phyloP scores from a whole-genome alignment of 1,284 basidiomycete species.

The Porogramme epimiltina region DNA sequence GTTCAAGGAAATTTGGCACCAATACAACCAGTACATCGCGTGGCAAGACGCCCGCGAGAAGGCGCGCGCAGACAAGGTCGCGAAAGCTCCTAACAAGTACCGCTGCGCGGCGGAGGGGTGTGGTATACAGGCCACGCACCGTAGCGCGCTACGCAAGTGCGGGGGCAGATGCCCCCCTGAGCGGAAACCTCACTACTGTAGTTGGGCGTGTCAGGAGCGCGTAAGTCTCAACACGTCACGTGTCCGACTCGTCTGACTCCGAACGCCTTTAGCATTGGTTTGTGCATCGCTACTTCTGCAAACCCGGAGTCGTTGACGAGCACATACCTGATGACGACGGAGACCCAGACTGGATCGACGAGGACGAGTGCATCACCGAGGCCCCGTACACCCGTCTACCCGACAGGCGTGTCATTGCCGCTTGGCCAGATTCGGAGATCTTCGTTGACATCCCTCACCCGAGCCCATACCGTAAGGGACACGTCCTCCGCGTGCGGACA shows the following conservation, averaged over 20 bases:
- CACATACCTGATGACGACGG: background rate
- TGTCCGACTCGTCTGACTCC: background rate
- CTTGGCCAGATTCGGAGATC: background rate
- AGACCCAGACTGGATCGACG: background rate
- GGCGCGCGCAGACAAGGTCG: background rate
- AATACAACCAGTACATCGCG: background rate
- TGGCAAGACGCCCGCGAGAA: background rate
- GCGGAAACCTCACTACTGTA: background rate
- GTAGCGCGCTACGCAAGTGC: background rate
- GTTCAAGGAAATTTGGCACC: background rate
- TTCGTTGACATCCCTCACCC: slow-evolving; percentile 1
- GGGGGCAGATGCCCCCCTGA: background rate
- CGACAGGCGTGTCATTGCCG: background rate
- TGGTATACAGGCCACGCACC: background rate
- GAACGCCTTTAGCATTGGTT: background rate
- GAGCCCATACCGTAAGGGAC: background rate
- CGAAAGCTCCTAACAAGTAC: background rate
- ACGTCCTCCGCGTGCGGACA: background rate
- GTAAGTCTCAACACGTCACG: background rate
- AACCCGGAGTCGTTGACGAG: background rate
- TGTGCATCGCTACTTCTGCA: background rate
- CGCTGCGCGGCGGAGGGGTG: slow-evolving; percentile 2
- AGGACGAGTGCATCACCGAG: background rate
- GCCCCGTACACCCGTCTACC: background rate
- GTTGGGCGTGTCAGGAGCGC: background rate